phyloP scores from a whole-genome alignment of 75 land plant genomes.

The Sequoiadendron giganteum region DNA sequence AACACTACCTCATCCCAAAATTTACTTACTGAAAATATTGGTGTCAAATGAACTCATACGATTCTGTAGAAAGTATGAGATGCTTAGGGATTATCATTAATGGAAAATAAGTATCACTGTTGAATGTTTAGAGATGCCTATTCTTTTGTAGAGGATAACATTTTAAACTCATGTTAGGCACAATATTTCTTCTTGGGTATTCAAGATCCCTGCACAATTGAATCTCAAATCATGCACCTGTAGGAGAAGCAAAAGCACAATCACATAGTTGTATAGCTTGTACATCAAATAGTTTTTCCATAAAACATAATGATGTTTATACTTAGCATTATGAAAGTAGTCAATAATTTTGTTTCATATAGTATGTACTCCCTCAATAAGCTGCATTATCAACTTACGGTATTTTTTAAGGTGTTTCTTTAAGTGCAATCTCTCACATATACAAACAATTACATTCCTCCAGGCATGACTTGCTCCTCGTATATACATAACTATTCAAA shows the following conservation, averaged over 20 bases:
- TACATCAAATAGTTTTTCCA: not conserved
- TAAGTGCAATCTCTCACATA: not conserved
- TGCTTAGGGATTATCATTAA: not conserved
- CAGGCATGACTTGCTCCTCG: not conserved
- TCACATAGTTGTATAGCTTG: not conserved
- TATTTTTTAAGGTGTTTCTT: not conserved
- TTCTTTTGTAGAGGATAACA: not conserved
- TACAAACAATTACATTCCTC: not conserved
- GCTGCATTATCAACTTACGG: not conserved
- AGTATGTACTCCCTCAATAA: not conserved
- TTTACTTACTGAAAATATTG: not conserved
- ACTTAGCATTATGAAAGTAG: not conserved
- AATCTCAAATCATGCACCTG: not conserved
- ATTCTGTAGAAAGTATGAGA: not conserved
- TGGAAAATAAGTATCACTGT: not conserved
- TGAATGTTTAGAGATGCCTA: not conserved
- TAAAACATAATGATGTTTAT: not conserved
- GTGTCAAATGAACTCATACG: not conserved
- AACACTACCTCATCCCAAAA: not conserved
- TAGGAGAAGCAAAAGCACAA: not conserved
- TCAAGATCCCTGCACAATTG: no score
- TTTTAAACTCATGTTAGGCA: not conserved
- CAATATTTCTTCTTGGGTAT: no score
- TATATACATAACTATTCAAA: not conserved
- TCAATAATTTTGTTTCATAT: not conserved